These are phyloP conservation scores for Wickerhamiella hasegawae DNA, from an alignment of 805 yeast species.

Conservation along the genomic window DNA sequence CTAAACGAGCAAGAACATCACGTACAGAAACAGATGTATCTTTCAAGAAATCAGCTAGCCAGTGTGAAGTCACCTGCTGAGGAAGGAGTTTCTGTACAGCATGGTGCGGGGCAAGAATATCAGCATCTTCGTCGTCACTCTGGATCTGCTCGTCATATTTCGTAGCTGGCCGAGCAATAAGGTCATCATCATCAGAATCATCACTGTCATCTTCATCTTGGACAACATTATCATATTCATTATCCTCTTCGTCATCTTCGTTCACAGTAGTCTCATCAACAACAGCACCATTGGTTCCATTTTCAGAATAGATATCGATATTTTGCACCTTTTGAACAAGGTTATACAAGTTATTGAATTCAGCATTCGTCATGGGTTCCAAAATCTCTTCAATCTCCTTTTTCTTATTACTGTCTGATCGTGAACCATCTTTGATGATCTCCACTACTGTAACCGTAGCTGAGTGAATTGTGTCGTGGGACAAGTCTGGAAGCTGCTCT, in stretches of 20 bases:
- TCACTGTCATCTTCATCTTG: slow-evolving; percentile 14
- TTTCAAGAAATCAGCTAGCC: slow-evolving; percentile 31
- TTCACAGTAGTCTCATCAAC: slow-evolving; percentile 19
- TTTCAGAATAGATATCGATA: slow-evolving; percentile 14
- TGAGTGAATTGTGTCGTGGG: slow-evolving; percentile 54
- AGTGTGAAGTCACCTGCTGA: slow-evolving; percentile 31
- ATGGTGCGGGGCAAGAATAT: slow-evolving; percentile 1
- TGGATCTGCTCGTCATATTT: slow-evolving; percentile 4
- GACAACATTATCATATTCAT: slow-evolving; percentile 18
- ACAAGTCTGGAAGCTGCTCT: slow-evolving; percentile 49
- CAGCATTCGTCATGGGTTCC: slow-evolving; percentile 27
- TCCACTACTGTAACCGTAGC: slow-evolving; percentile 43
- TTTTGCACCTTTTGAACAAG: slow-evolving; percentile 27
- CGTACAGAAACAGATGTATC: neutral
- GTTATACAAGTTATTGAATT: slow-evolving; percentile 31
- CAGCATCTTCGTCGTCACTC: slow-evolving; percentile 4
- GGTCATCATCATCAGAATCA: slow-evolving; percentile 10
- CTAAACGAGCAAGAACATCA: slow-evolving; percentile 27
- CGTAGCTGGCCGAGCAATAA: slow-evolving; percentile 7
- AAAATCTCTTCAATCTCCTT: slow-evolving; percentile 37
- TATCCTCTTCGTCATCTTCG: slow-evolving; percentile 19
- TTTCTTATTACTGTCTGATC: slow-evolving; percentile 30
- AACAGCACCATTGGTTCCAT: slow-evolving; percentile 13
- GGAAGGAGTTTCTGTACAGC: slow-evolving; percentile 19
- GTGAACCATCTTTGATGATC: slow-evolving; percentile 32